Conservation (phyloP, 768 basidiomycete species). For the Phylloporus sp. region DNA sequence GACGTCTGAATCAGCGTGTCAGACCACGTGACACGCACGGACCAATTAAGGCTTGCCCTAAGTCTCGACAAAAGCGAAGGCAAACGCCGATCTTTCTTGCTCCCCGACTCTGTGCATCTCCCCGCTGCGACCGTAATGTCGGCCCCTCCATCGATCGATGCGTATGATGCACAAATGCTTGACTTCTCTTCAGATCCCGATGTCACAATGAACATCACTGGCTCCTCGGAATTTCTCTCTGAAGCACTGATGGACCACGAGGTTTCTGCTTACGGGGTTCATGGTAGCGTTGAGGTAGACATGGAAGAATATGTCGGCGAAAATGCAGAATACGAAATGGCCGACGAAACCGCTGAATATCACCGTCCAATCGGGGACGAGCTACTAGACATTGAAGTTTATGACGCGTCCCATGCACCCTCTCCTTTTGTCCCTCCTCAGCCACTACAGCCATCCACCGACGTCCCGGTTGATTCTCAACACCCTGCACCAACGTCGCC, state of each 20-base stretch:
- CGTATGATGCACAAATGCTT: slow-evolving; percentile 60
- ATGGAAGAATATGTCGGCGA: slow-evolving; percentile 54
- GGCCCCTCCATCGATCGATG: slow-evolving; percentile 36
- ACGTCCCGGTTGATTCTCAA: slow-evolving; percentile 17
- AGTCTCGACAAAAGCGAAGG: slow-evolving; percentile 5
- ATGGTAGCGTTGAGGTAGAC: slow-evolving; percentile 54
- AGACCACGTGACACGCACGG: slow-evolving; percentile 29
- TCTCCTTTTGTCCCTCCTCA: slow-evolving; percentile 24
- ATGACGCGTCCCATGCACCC: slow-evolving; percentile 33
- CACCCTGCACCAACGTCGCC: neutral
- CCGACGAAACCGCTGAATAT: slow-evolving; percentile 30
- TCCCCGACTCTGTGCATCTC: slow-evolving; percentile 14
- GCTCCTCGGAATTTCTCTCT: slow-evolving; percentile 45
- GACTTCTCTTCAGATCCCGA: slow-evolving; percentile 55
- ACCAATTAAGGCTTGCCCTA: slow-evolving; percentile 28
- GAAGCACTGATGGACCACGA: slow-evolving; percentile 61
- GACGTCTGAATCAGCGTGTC: neutral
- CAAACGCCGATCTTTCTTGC: slow-evolving; percentile 15
- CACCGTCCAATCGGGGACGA: slow-evolving; percentile 23
- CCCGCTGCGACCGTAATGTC: slow-evolving; percentile 21
- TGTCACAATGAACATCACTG: slow-evolving; percentile 49
- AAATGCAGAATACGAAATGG: slow-evolving; percentile 46
- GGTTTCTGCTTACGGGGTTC: slow-evolving; percentile 27
- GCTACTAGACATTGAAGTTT: slow-evolving; percentile 37
- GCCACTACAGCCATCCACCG: slow-evolving; percentile 12